Evolutionary conservation across 1,139 yeast genomes (phyloP), one percentile per base, ranked within the genome.

Genomic region (Meyerozyma elateridarum): DNA sequence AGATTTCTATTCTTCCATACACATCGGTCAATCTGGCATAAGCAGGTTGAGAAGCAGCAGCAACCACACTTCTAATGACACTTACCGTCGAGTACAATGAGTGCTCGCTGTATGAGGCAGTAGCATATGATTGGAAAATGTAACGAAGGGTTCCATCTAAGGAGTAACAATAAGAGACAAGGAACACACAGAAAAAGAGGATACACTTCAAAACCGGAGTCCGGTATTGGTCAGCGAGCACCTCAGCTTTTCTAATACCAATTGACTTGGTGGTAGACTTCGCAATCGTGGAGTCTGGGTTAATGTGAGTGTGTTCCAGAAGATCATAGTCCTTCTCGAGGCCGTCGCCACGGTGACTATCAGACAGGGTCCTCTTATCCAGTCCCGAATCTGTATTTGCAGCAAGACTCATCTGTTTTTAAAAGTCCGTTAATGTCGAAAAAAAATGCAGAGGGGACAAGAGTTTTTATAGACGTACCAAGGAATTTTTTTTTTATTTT

Each of bases 111-210:
- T 48, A 26, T 29, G 31, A 36, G 16, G 19, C 42, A 31, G 54
- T 49, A 20, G 54, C 39, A 46, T 41, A 33, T 45, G 51, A 44
- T 39, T 74, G 77, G 54, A 67, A 67, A 18, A 67, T 62, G 33
- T 54, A 58, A 42, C 87, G 67, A 28, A 73, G 55, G 14, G 67
- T 67, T 33, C 74, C 69, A 47, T 80, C 88, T 21, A 83, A 58
- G n/a, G 85, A 79, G 47, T 81, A 82, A 22, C 73, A 74, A 49
- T 79, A 83, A 15, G 85, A 72, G 37, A 79, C 71, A 12, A 76
- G 42, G 49, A 82, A 79, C 11, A 79, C 66, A 29, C 71, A 59
- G 33, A 77, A 45, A 38, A 73, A 74, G 39, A 73, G 61, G 22
- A 60, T 44, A 6, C 59, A 37, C 34, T 61, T 67, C 33, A 39